Conservation (phyloP, 1,139 yeast species). For the Zygosaccharomyces sapae region DNA sequence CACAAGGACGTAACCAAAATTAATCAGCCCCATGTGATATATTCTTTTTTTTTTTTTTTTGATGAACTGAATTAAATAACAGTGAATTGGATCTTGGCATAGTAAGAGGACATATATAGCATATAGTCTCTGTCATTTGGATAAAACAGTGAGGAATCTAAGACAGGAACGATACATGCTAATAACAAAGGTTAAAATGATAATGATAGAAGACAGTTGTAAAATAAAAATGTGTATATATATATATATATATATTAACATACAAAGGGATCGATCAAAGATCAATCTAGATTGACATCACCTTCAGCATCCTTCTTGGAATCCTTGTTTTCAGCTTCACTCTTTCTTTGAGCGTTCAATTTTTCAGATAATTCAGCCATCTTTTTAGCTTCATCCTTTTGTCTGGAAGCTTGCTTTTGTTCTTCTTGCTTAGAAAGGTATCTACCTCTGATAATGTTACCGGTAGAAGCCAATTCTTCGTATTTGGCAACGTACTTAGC, state of each 20-base stretch:
- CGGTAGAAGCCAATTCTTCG: constrained; percentile 92
- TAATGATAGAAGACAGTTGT: not conserved
- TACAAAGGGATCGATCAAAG: not conserved
- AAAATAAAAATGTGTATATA: not conserved
- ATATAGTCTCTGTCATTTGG: too few species aligned
- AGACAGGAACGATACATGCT: too few species aligned
- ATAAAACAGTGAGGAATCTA: too few species aligned
- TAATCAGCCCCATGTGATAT: not conserved
- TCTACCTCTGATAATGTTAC: constrained; percentile 94
- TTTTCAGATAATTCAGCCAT: constrained; percentile 88
- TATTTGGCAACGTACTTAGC: constrained; percentile 97
- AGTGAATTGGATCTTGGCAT: too few species aligned
- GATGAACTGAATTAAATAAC: too few species aligned
- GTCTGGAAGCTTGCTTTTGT: constrained; percentile 81
- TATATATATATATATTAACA: not conserved
- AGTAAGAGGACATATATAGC: too few species aligned
- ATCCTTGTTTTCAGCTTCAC: constrained; percentile 37
- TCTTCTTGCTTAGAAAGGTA: constrained; percentile 93
- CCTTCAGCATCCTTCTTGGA: constrained; percentile 22
- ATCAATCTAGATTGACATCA: constrained; percentile 28
- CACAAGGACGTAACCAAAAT: not conserved
- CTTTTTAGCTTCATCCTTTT: constrained; percentile 83
- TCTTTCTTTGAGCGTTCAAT: constrained; percentile 74
- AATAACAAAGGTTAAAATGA: too few species aligned
- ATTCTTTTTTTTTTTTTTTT: not conserved